Conservation (phyloP, 495 filamentous ascomycete genomes). For the Margaritispora aquatica region DNA sequence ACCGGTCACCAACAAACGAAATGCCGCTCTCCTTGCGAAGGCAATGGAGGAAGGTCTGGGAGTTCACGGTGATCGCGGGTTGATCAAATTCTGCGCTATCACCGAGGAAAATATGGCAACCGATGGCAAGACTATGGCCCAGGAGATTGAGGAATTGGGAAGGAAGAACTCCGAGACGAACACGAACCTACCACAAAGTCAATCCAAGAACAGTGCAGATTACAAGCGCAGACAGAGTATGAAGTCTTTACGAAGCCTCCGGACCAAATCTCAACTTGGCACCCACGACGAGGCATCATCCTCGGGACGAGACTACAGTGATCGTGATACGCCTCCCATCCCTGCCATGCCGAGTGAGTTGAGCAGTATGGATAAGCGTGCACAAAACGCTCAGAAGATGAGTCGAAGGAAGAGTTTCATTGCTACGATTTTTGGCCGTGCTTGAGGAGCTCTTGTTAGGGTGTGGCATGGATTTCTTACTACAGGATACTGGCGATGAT, state of each 20-base stretch:
- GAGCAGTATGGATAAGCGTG: slow-evolving; percentile 24
- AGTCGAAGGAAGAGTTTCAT: slow-evolving; percentile 47
- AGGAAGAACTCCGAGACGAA: slow-evolving; percentile 31
- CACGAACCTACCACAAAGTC: slow-evolving; percentile 2
- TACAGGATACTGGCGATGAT: neutral
- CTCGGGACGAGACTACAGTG: slow-evolving; percentile 27
- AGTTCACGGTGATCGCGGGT: slow-evolving; percentile 55
- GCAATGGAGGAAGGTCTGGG: slow-evolving; percentile 63
- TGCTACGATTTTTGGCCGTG: slow-evolving; percentile 36
- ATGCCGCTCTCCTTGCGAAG: slow-evolving; percentile 64
- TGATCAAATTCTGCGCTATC: slow-evolving; percentile 64
- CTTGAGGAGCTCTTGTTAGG: neutral
- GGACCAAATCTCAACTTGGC: neutral
- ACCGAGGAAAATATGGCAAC: slow-evolving; percentile 64
- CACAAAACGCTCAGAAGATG: slow-evolving; percentile 33
- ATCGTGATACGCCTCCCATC: slow-evolving; percentile 16
- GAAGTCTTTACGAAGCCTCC: slow-evolving; percentile 19
- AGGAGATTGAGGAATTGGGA: slow-evolving; percentile 59
- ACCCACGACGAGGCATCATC: slow-evolving; percentile 17
- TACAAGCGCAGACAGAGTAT: slow-evolving; percentile 29
- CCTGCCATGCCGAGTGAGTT: slow-evolving; percentile 20
- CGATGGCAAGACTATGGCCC: slow-evolving; percentile 61
- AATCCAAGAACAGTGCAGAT: slow-evolving; percentile 9
- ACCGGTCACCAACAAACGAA: slow-evolving; percentile 75
- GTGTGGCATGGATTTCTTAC: neutral